A percentile compares a stretch with the other conserved stretches of the same genome.
phyloP scores from a whole-genome alignment of 2,329 filamentous ascomycete species.

The Scedosporium minutisporum region DNA sequence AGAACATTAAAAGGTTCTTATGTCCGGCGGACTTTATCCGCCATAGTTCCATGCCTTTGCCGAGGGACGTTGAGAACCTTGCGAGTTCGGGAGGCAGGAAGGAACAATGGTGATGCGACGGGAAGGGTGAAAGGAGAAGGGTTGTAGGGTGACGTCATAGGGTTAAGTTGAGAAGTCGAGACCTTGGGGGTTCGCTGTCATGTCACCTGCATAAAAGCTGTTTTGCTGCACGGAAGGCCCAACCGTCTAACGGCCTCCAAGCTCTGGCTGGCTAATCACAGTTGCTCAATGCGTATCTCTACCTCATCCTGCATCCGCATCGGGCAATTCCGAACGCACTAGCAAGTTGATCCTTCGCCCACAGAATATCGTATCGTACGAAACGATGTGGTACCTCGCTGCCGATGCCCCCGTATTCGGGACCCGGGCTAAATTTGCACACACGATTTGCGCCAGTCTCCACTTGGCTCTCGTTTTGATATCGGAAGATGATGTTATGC shows the following conservation, averaged over 20 bases:
- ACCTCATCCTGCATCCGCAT: neutral
- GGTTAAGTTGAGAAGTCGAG: too few species aligned
- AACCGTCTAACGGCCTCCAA: neutral
- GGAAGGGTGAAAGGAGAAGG: neutral
- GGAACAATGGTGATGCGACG: neutral
- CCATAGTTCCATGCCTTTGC: neutral
- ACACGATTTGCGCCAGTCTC: too few species aligned
- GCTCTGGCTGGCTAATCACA: neutral
- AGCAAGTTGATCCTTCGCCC: neutral
- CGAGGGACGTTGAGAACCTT: too few species aligned
- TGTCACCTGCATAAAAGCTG: neutral
- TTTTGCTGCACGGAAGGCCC: neutral
- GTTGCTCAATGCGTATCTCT: neutral
- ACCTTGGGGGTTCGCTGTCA: neutral
- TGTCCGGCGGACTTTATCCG: neutral
- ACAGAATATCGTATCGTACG: too few species aligned
- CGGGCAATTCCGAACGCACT: neutral
- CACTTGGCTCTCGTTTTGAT: too few species aligned
- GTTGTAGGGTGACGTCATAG: neutral
- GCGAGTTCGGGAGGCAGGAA: too few species aligned
- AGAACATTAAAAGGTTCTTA: neutral
- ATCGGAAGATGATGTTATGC: too few species aligned
- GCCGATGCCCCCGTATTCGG: neutral
- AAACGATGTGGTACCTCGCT: neutral
- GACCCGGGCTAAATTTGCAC: too few species aligned